phyloP scores from a whole-genome alignment of 1,284 basidiomycete species.

The Erythrobasidium hasegawianum region DNA sequence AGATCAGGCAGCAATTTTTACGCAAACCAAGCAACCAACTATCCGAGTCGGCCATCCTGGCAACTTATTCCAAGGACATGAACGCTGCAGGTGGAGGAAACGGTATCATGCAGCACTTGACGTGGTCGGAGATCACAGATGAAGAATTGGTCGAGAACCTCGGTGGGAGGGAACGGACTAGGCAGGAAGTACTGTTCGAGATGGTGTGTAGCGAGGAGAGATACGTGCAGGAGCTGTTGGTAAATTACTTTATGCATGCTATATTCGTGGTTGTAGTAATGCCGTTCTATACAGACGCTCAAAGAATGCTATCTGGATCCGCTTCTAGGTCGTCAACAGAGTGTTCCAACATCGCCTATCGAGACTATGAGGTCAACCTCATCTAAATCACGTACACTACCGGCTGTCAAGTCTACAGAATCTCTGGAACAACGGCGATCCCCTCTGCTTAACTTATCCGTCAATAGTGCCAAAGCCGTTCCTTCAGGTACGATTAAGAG shows the following conservation, averaged over 20 bases:
- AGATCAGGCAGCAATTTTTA: background rate
- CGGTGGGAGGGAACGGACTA: slow-evolving; percentile 83
- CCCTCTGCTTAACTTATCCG: slow-evolving; percentile 52
- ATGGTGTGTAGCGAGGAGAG: slow-evolving; percentile 95
- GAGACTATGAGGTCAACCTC: slow-evolving; percentile 35
- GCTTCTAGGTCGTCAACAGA: slow-evolving; percentile 69
- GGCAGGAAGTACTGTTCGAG: slow-evolving; percentile 96
- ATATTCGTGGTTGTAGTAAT: slow-evolving; percentile 59
- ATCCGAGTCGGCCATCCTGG: slow-evolving; percentile 28
- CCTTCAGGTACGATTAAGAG: no score
- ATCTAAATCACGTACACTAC: slow-evolving; percentile 30
- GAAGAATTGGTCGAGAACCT: slow-evolving; percentile 91
- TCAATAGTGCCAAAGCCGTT: background rate
- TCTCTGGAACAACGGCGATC: slow-evolving; percentile 26
- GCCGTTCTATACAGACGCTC: no score
- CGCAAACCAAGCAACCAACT: slow-evolving; percentile 21
- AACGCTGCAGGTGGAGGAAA: slow-evolving; percentile 2
- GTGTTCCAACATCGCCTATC: background rate
- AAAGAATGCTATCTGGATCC: slow-evolving; percentile 89
- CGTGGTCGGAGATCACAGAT: slow-evolving; percentile 94
- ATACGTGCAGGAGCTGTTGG: slow-evolving; percentile 53
- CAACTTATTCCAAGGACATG: slow-evolving; percentile 24
- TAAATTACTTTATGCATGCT: slow-evolving; percentile 66
- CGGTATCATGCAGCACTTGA: slow-evolving; percentile 56
- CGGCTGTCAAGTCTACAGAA: slow-evolving; percentile 22